Evolutionary conservation across 192 early-diverging fungal genomes (phyloP), one percentile per base, ranked within the genome.

Genomic region (Coemansia sp.): DNA sequence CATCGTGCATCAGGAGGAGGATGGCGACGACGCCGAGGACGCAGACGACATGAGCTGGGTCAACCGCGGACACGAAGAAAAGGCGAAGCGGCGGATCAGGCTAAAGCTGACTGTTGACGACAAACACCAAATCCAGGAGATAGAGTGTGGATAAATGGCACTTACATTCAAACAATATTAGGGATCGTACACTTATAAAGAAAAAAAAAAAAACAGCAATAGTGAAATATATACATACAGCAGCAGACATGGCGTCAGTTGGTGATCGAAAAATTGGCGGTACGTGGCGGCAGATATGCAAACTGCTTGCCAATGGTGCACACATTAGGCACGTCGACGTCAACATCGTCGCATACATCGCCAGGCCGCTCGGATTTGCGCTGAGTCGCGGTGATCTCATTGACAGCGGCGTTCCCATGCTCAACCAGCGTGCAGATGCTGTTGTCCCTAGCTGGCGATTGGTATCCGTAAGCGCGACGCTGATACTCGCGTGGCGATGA

Each of bases 201-300:
- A 40, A 8, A 32, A 14, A 38, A 38, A n/a, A n/a, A n/a, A n/a
- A n/a, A n/a, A n/a, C n/a, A n/a, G n/a, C n/a, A n/a, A n/a, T n/a
- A n/a, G n/a, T n/a, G n/a, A n/a, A 35, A 57, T 11, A 31, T 41
- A 29, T 35, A 36, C 24, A 46, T 15, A n/a, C n/a, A n/a, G n/a
- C n/a, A n/a, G n/a, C n/a, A n/a, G n/a, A n/a, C n/a, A n/a, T n/a
- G n/a, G n/a, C n/a, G 53, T 42, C 39, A 64, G 41, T 82, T 82
- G 54, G 70, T 67, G 24, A 82, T 64, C 5, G 73, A 35, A 20
- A 82, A 54, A 20, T 41, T 70, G 15, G 60, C 47, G 27, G 79
- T 69, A 49, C 79, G 79, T 7, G 79, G 79, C 8, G 79, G 79
- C 25, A 82, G 62, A 46, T 82, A 82, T 12, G 79, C 79, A 31